Evolutionary conservation across 768 basidiomycete species (phyloP).

Genomic region (Tulasnella sp.): DNA sequence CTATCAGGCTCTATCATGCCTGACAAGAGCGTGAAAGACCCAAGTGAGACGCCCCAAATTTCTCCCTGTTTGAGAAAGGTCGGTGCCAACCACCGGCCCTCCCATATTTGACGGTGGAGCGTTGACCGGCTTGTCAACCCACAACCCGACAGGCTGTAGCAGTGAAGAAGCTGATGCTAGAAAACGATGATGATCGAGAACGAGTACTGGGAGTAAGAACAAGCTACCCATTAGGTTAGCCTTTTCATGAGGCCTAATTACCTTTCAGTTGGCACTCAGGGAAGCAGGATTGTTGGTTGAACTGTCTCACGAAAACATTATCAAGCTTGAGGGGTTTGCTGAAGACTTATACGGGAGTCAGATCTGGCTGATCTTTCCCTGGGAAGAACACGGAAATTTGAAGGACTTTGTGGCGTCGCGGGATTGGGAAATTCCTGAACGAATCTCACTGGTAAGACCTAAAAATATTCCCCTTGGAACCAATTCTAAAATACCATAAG

Average conservation of each 20-base stretch:
- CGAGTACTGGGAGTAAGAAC: neutral
- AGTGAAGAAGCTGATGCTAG: neutral
- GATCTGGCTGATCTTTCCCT: neutral
- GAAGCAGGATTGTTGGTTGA: neutral
- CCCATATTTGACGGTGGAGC: too few relatives aligned
- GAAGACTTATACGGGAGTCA: neutral
- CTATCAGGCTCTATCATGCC: too few relatives aligned
- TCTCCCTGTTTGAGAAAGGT: too few relatives aligned
- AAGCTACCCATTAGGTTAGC: neutral
- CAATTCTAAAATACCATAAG: neutral
- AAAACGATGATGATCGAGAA: neutral
- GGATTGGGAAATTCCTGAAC: neutral
- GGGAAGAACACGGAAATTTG: neutral
- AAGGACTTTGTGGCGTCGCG: neutral
- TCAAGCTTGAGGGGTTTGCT: neutral
- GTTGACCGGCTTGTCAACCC: too few relatives aligned
- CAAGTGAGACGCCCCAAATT: too few relatives aligned
- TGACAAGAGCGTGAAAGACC: too few relatives aligned
- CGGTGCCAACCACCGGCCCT: too few relatives aligned
- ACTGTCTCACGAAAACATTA: neutral
- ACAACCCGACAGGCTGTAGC: neutral
- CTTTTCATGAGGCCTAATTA: neutral
- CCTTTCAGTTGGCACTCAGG: neutral
- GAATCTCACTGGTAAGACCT: neutral
- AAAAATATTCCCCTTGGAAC: neutral